Conservation (phyloP, 352 stramenopile genomes). For the Peronosclerospora sorghi region DNA sequence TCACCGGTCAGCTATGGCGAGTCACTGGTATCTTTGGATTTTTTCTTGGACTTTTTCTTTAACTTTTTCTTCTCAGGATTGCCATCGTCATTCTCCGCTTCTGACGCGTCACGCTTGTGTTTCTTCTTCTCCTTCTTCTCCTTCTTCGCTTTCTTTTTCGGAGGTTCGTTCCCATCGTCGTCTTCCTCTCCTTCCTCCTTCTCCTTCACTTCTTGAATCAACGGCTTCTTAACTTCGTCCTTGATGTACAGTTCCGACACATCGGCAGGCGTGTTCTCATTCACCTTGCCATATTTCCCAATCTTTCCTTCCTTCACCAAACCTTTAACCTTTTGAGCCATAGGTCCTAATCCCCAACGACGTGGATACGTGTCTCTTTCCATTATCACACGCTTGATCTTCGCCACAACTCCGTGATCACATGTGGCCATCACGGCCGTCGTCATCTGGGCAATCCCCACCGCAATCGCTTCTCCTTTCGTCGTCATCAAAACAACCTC, state of each 20-base stretch:
- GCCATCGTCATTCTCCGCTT: constrained; percentile 29
- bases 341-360: constrained; percentile 97
- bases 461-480: constrained; percentile 98
- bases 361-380: constrained; percentile 99
- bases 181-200: constrained; percentile 40
- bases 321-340: constrained; percentile 98
- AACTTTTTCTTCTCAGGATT: constrained; percentile 80
- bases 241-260: constrained; percentile 65
- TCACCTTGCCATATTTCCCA: constrained; percentile 85
- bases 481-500: constrained; percentile 99
- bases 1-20: too few species aligned
- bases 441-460: constrained; percentile 99
- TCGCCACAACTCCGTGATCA: constrained; percentile 98
- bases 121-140: constrained; percentile 79
- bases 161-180: constrained; percentile 22
- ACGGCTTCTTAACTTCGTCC: constrained; percentile 40
- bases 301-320: constrained; percentile 93
- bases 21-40: constrained; percentile 56
- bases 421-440: constrained; percentile 99
- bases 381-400: constrained; percentile 99
- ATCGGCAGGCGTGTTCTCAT: constrained; percentile 72
- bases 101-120: constrained; percentile 61
- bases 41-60: constrained; percentile 83
- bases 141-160: constrained; percentile 39
- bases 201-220: constrained; percentile 55